Base-by-base conservation (phyloP, 192 early-diverging fungal genomes). In the Entophlyctis helioformis region DNA sequence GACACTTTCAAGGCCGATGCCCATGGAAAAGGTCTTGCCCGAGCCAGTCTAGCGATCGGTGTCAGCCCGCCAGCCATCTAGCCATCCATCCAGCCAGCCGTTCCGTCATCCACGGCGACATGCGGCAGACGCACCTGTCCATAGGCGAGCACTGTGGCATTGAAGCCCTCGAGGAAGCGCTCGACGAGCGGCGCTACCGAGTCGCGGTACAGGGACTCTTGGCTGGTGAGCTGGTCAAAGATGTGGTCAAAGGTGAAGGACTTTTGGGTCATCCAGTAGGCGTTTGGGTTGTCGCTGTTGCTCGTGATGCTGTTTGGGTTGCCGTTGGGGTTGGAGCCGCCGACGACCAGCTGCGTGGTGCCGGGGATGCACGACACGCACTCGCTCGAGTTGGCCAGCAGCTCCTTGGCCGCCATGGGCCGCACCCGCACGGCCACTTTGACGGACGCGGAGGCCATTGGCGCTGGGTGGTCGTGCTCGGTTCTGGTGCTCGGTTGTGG, bases 401-500 rank as follows among this genome's bases (percentile, higher is more conserved):
- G 53, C 54, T 91, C 88, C 56, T 87, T 86, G 12, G 71, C 59
- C 35, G 64, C 81, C 26, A 88, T 63, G 25, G 88, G 88, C 24
- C 88, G 71, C 26, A 89, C 74, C 37, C 88, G 76, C 39, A 91
- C 59, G 13, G 81, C 87, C 28, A 91, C 88, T 42, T 78, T 60
- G 12, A 76, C 71, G 18, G 57, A 53, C 12, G 70, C 63, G 11
- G 59, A 28, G 10, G 41, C 36, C 57, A 50, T 50, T 20, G 47
- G 72, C 48, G 23, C 44, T 39, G 28, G 20, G n/a, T n/a, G n/a
- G n/a, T n/a, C n/a, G n/a, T n/a, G n/a, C n/a, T n/a, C n/a, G n/a
- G n/a, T n/a, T n/a, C n/a, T n/a, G n/a, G n/a, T n/a, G n/a, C n/a
- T n/a, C n/a, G n/a, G n/a, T n/a, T n/a, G n/a, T n/a, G n/a, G n/a